Percentiles rank a stretch among this genome's conserved stretches.
Evolutionary conservation across 441 rosid species (phyloP).

Genomic region (Jatropha podagrica): DNA sequence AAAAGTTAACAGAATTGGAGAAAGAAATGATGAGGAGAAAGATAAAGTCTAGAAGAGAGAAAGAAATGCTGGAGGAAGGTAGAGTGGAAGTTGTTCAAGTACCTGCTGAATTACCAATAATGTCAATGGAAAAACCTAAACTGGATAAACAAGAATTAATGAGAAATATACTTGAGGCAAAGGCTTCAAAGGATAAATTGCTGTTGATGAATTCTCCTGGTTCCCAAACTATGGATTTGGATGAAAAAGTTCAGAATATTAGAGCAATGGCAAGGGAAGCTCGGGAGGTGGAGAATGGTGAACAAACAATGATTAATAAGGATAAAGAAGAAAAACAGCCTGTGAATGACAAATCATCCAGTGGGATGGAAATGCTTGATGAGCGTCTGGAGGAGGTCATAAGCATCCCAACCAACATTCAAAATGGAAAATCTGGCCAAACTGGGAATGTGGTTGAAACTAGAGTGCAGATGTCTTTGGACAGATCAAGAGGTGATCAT

Average conservation of each 20-base stretch:
- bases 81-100: slow-evolving; percentile 51
- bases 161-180: slow-evolving; percentile 50
- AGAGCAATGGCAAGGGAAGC: slow-evolving; percentile 57
- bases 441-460: slow-evolving; percentile 25
- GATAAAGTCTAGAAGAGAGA: slow-evolving; percentile 62
- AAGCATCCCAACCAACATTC: slow-evolving; percentile 24
- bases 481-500: slow-evolving; percentile 26
- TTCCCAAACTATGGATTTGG: slow-evolving; percentile 37
- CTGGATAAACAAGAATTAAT: slow-evolving; percentile 58
- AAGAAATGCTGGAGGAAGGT: slow-evolving; percentile 48
- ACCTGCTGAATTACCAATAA: slow-evolving; percentile 26
- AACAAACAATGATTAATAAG: slow-evolving; percentile 25
- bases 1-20: slow-evolving; percentile 52
- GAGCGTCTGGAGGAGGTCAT: slow-evolving; percentile 23
- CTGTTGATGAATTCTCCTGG: slow-evolving; percentile 32
- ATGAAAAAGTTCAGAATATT: slow-evolving; percentile 49
- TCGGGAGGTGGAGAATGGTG: slow-evolving; percentile 46
- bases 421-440: slow-evolving; percentile 25
- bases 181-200: slow-evolving; percentile 35
- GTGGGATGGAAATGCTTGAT: slow-evolving; percentile 22
- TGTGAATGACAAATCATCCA: slow-evolving; percentile 23
- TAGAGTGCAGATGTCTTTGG: slow-evolving; percentile 8
- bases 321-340: slow-evolving; percentile 37
- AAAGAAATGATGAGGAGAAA: slow-evolving; percentile 92
- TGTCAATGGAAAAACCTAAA: slow-evolving; percentile 51